Conservation (phyloP, 225 moss, liverwort and hornwort genomes). For the Antitrichia curtipendula region DNA sequence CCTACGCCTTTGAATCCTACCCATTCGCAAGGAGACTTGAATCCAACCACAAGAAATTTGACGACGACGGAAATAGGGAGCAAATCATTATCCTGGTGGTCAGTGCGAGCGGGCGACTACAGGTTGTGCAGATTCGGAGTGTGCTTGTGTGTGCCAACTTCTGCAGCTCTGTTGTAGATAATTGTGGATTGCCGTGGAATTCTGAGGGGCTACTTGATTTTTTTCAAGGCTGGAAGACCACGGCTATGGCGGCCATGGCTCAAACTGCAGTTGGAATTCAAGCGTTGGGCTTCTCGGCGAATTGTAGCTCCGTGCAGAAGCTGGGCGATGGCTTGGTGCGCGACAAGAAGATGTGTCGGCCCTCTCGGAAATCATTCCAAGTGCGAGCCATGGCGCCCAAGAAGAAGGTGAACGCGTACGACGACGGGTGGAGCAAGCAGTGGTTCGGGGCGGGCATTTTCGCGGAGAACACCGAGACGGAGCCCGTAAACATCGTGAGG, state of each 20-base stretch:
- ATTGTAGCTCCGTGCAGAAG: conserved; percentile 32
- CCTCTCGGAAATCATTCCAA: background rate
- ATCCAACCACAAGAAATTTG: conserved; percentile 29
- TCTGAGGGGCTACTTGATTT: background rate
- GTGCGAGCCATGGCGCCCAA: conserved; percentile 75
- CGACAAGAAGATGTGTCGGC: conserved; percentile 10
- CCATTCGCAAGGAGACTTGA: conserved; percentile 1
- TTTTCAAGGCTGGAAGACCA: background rate
- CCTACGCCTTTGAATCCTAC: background rate
- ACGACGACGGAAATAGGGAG: background rate
- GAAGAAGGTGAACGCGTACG: conserved; percentile 93
- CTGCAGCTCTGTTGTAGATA: background rate
- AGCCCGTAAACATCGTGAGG: conserved; percentile 64
- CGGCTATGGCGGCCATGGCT: conserved; percentile 35
- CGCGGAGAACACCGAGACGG: conserved; percentile 61
- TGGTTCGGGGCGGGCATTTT: conserved; percentile 96
- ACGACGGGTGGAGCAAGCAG: conserved; percentile 83
- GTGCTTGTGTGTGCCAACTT: background rate
- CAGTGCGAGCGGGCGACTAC: background rate
- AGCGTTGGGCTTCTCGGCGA: conserved; percentile 31
- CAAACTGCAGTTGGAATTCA: conserved; percentile 9
- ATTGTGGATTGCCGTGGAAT: background rate
- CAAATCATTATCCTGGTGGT: conserved; percentile 24
- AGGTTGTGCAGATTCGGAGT: conserved; percentile 24
- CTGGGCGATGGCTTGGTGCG: conserved; percentile 27